A percentile compares a stretch with the other conserved stretches of the same genome.
These are phyloP conservation scores for Crithidia brevicula DNA, from an alignment of 208 protist genomes.

Conservation along the genomic window DNA sequence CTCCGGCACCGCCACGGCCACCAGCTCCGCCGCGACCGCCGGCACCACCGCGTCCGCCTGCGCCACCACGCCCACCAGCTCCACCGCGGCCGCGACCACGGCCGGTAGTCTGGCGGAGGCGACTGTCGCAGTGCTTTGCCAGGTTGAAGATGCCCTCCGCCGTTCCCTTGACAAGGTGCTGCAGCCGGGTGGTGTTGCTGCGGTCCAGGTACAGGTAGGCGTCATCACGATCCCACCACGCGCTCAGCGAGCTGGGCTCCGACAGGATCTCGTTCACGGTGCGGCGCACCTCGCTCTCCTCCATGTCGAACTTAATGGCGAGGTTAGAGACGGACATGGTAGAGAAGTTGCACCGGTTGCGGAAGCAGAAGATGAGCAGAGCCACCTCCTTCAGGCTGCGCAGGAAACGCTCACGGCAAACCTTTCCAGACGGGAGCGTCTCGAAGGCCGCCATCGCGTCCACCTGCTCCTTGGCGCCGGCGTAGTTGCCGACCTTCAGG, in stretches of 20 bases:
- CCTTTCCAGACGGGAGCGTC: conserved; percentile 57
- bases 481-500: conserved; percentile 78
- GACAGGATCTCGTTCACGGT: conserved; percentile 77
- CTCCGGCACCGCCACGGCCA: conserved; percentile 38
- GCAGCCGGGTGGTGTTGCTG: conserved; percentile 81
- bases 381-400: conserved; percentile 73
- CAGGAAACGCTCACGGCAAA: conserved; percentile 52
- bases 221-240: conserved; percentile 88
- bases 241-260: conserved; percentile 71
- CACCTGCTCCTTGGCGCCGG: conserved; percentile 56
- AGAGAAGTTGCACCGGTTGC: conserved; percentile 78
- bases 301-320: conserved; percentile 79
- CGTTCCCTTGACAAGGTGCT: conserved; percentile 81
- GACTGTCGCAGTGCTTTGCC: conserved; percentile 67
- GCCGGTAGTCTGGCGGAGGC: conserved; percentile 49
- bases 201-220: conserved; percentile 81
- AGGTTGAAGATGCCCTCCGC: conserved; percentile 65
- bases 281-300: conserved; percentile 57
- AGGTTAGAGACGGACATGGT: conserved; percentile 80
- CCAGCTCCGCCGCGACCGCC: neutral
- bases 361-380: conserved; percentile 80
- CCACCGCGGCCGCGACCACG: conserved; percentile 56
- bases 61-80: conserved; percentile 37
- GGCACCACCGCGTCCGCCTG: conserved; percentile 22
- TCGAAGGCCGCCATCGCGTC: conserved; percentile 68